Percentiles rank a stretch among this genome's conserved stretches.
phyloP scores from a whole-genome alignment of 345 rosid genomes.

The Eucalyptus dawsonii region DNA sequence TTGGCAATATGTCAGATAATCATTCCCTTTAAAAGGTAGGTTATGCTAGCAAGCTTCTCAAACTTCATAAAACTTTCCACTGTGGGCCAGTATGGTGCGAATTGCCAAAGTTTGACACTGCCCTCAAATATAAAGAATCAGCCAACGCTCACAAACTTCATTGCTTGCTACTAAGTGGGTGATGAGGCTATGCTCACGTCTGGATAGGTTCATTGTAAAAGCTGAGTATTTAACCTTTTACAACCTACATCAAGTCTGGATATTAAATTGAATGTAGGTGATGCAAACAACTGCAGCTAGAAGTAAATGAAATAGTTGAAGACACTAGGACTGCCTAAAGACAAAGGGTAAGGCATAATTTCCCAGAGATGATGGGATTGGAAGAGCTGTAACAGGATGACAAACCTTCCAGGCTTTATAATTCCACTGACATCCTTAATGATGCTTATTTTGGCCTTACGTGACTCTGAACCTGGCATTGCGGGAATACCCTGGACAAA shows the following conservation, averaged over 20 bases:
- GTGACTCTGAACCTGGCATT: conserved; percentile 20
- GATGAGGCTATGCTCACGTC: neutral
- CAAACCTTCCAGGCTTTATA: conserved; percentile 60
- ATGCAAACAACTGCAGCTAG: neutral
- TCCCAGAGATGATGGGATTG: neutral
- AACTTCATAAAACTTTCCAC: neutral
- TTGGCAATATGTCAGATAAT: neutral
- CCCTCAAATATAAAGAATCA: neutral
- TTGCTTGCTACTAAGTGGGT: neutral
- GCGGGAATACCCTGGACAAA: conserved; percentile 25
- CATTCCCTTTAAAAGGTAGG: neutral
- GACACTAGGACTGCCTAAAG: neutral
- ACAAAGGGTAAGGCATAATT: neutral
- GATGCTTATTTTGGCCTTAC: conserved; percentile 38
- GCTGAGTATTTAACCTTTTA: neutral
- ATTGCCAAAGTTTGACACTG: neutral
- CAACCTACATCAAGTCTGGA: neutral
- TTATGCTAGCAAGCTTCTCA: neutral
- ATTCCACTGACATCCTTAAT: conserved; percentile 40
- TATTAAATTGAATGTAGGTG: neutral
- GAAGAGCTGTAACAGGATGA: neutral
- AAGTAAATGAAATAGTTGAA: neutral
- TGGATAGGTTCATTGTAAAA: neutral
- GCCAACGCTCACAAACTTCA: neutral
- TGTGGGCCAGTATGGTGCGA: neutral